Conservation (phyloP, 257 asterid species). For the Fraxinus americana region DNA sequence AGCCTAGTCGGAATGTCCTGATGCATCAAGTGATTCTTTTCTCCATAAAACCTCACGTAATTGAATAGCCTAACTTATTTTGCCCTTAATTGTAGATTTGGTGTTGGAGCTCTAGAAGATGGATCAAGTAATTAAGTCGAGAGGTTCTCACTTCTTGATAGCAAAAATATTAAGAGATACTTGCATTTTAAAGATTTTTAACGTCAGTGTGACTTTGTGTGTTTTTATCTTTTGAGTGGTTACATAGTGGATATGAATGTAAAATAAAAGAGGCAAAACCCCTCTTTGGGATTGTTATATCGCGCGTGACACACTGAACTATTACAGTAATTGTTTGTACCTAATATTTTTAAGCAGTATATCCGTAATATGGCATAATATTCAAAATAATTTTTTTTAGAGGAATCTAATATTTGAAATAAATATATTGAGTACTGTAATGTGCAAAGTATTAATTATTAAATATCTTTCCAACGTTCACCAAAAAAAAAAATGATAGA, state of each 20-base stretch:
- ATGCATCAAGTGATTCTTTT: too few species aligned
- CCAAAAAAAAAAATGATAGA: too few species aligned
- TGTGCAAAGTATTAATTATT: constrained; percentile 9
- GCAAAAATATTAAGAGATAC: constrained; percentile 23
- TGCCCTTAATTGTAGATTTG: constrained; percentile 59
- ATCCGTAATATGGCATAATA: not conserved
- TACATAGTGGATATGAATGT: constrained; percentile 22
- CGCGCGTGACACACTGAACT: not conserved
- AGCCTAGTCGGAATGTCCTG: too few species aligned
- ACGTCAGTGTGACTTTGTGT: constrained; percentile 25
- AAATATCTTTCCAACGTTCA: not conserved
- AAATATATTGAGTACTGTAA: constrained; percentile 4
- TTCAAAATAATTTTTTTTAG: not conserved
- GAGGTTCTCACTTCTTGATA: constrained; percentile 4
- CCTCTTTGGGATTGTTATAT: constrained; percentile 1
- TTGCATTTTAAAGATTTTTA: constrained; percentile 15
- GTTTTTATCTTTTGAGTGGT: constrained; percentile 32
- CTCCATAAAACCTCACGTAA: not conserved
- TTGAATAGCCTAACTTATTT: constrained; percentile 22
- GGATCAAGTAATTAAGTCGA: constrained; percentile 26
- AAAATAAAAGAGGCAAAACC: constrained; percentile 34
- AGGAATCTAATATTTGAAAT: not conserved
- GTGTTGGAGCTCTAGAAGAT: constrained; percentile 80
- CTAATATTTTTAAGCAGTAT: not conserved
- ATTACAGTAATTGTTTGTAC: not conserved